Percentiles rank a stretch among this genome's conserved stretches.
Conservation (phyloP, 306 rosid genomes). For the Acacia crassicarpa region DNA sequence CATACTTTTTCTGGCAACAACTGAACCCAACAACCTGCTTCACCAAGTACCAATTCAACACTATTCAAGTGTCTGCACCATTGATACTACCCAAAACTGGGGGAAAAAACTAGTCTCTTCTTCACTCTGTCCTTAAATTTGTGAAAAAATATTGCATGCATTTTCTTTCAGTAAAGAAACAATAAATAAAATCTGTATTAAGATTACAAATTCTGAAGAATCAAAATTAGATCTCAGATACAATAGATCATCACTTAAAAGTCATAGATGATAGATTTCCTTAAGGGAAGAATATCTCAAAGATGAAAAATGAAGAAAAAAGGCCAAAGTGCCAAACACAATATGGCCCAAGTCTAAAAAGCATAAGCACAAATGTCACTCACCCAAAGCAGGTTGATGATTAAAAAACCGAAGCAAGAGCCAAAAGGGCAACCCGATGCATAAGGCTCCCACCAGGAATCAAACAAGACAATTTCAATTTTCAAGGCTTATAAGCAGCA, state of each 20-base stretch:
- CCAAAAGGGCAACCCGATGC: neutral
- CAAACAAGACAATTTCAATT: neutral
- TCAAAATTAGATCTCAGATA: neutral
- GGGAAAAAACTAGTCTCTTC: neutral
- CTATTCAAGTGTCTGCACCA: neutral
- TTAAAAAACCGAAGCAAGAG: neutral
- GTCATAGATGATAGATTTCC: neutral
- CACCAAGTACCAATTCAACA: neutral
- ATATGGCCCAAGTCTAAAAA: neutral
- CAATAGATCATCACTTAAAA: neutral
- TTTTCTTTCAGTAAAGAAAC: neutral
- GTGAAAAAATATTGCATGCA: neutral
- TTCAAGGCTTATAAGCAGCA: neutral
- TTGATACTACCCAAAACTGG: neutral
- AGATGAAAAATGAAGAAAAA: neutral
- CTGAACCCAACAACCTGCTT: neutral
- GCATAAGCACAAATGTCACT: neutral
- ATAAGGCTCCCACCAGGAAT: no score
- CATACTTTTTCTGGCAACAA: neutral
- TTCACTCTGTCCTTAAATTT: neutral
- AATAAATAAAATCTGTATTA: neutral
- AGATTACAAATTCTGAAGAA: neutral
- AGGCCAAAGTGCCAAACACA: neutral
- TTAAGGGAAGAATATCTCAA: neutral
- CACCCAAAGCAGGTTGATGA: neutral